Evolutionary conservation across 2,329 filamentous ascomycete species (phyloP).

Genomic region (Geoglossum cookeanum): DNA sequence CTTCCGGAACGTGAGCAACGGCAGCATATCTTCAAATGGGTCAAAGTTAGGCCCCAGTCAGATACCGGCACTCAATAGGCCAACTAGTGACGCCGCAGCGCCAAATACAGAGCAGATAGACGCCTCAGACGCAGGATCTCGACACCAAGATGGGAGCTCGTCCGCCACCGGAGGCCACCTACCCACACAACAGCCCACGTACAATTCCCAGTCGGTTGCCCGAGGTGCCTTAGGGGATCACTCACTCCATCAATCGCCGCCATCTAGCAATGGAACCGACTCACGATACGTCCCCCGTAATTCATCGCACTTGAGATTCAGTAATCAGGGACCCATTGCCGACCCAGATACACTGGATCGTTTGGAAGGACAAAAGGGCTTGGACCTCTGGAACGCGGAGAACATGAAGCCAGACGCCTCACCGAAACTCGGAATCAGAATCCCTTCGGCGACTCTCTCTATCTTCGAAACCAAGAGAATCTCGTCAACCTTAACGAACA

Average conservation of each 20-base stretch:
- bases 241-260: not conserved
- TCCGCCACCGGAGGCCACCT: not conserved
- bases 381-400: not conserved
- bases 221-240: not conserved
- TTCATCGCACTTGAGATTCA: not conserved
- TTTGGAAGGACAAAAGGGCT: not conserved
- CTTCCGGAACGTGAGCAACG: not conserved
- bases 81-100: not conserved
- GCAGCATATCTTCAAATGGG: not conserved
- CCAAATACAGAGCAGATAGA: not conserved
- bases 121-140: not conserved
- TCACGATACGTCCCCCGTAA: constrained; percentile 1
- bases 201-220: no score
- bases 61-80: not conserved
- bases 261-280: not conserved
- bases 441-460: not conserved
- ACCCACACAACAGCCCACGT: not conserved
- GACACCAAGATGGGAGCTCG: not conserved
- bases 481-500: not conserved
- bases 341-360: not conserved
- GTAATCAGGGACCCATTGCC: not conserved
- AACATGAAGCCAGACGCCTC: not conserved
- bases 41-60: not conserved
- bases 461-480: not conserved
- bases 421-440: not conserved